Base-by-base conservation (phyloP, 768 basidiomycete genomes). In the Agrocybe pediades region DNA sequence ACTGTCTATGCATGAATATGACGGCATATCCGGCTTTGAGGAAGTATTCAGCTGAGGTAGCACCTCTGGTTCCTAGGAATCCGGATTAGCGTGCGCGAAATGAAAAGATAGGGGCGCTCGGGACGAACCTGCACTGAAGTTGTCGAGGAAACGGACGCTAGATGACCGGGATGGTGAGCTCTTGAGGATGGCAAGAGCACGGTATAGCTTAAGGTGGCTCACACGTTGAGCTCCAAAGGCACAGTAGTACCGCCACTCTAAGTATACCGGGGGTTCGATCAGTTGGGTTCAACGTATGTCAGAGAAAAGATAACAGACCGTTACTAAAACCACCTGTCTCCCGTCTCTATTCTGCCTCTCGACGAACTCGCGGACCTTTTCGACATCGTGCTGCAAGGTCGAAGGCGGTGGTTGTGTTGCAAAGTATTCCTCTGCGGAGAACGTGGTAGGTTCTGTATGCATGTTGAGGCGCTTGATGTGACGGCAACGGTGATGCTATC, bases 221-320 rank as follows among this genome's bases (percentile, higher is more conserved):
- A 98, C 97, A 98, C 95, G 66, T 98, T 98, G 78, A 95, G 90
- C 77, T 99, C 97, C 54, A 99, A 75, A 2, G 96, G 96, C 6
- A 98, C 96, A 1, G 95, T 98, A 16, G 97, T 99, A 55, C 97
- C 96, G 51, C 96, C 97, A 68, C 95, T 98, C 97, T 98, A n/a
- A n/a, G n/a, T n/a, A 54, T 45, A 60, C 55, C 24, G 46, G 41
- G 55, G 43, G 58, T n/a, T 57, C 48, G 25, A 24, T 19, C 25
- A n/a, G 25, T 15, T 64, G 30, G 27, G 15, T 41, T 27, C 16
- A 23, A 30, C 53, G 46, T 39, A 51, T 41, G 40, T 46, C 15
- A 43, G 26, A 7, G 23, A 42, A 19, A 24, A 41, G 20, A 72
- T 9, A 11, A 56, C 44, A 42, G 68, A 98, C 95, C 57, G 97